These are phyloP conservation scores for Corymbia calophylla DNA, from an alignment of 441 rosid genomes.

Conservation along the genomic window DNA sequence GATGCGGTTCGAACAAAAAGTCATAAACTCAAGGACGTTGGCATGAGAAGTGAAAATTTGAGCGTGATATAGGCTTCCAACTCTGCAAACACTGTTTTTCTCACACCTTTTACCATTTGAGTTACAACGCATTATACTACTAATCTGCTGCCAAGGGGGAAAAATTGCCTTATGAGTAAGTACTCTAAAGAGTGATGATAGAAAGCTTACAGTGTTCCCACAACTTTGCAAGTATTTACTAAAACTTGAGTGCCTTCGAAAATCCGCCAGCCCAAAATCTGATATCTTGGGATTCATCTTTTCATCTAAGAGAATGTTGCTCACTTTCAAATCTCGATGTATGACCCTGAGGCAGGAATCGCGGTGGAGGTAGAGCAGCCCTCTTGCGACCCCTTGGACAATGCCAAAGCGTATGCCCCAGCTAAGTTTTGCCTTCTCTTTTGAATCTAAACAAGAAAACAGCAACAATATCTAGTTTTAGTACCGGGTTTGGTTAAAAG, in stretches of 20 bases:
- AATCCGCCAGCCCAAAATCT: constrained; percentile 6
- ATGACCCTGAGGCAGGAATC: neutral
- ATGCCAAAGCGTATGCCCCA: neutral
- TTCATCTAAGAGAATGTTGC: neutral
- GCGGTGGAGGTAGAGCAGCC: neutral
- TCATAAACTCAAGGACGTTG: neutral
- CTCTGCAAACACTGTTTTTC: neutral
- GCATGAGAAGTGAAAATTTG: neutral
- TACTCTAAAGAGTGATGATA: neutral
- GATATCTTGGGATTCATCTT: constrained; percentile 1
- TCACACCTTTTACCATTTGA: neutral
- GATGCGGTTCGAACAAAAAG: neutral
- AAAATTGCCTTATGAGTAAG: neutral
- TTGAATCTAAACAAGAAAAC: neutral
- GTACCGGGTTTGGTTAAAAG: neutral
- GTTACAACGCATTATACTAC: neutral
- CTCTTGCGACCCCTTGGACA: neutral
- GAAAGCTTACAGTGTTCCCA: constrained; percentile 6
- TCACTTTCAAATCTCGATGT: neutral
- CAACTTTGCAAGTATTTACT: neutral
- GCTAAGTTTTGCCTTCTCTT: neutral
- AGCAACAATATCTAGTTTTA: neutral
- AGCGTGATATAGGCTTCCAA: neutral
- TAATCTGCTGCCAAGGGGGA: neutral
- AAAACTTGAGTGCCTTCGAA: neutral